Base-by-base conservation (phyloP, 2,329 filamentous ascomycete species). In the Drechslerella coelobrocha region DNA sequence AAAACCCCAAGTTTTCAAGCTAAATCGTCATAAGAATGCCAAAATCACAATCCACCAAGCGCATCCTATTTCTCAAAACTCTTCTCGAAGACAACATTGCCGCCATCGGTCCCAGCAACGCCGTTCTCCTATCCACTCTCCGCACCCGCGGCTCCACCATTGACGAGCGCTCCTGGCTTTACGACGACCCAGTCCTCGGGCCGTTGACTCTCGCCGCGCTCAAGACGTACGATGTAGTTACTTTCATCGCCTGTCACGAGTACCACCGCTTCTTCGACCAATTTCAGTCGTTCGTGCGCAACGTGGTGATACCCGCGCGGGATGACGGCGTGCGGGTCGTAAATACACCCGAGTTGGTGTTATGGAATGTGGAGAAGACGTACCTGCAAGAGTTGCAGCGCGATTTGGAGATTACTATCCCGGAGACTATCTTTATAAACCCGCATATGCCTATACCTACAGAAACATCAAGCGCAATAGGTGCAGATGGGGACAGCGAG, bases 21-120 rank as follows among this genome's bases (percentile, higher is more conserved):
- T 7, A 45, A 26, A 51, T 31, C 19, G 12, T 39, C 27, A 51
- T 37, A 39, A 21, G 19, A 48, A 27, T 5, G 19, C n/a, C 53
- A 51, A 24, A 9, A 2, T 21, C 31, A 27, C 23, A 27, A 10
- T 9, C 23, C 4, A 8, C 27, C 10, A 55, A 21, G 21, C 47
- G 48, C 12, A 41, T 61, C 17, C 41, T 68, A 21, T 68, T 61
- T 31, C 50, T 68, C 39, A 68, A 68, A 29, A 68, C 63, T n/a
- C 19, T 27, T 24, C n/a, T n/a, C n/a, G 24, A 48, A 37, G 43
- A 51, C 1, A 10, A 27, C 26, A n/a, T 68, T 24, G 37, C 55
- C 17, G 27, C 27, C 24, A 50, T 43, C 17, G 19, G 10, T 10
- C 50, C 55, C 9, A 55, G 50, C 26, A 50, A 43, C 9, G 37